These are phyloP conservation scores for Moesziomyces globuligerus DNA, from an alignment of 1,284 basidiomycete species.

Conservation along the genomic window DNA sequence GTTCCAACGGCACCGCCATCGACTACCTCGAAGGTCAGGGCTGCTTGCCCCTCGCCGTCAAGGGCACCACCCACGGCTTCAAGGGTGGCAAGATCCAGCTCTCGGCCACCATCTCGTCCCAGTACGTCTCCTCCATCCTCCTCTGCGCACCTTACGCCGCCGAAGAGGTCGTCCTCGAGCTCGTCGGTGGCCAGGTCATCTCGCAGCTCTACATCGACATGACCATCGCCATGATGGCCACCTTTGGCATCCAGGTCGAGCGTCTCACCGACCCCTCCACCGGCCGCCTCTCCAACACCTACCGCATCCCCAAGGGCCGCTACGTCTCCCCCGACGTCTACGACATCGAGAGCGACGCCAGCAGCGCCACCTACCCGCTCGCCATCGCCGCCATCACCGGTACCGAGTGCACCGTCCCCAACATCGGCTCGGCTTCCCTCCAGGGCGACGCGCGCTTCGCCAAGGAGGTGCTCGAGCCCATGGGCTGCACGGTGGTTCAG, in stretches of 20 bases:
- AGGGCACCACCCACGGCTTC: conserved; percentile 74
- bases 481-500: conserved; percentile 93
- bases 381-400: conserved; percentile 97
- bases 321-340: conserved; percentile 83
- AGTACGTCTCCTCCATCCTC: conserved; percentile 97
- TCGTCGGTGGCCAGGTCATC: conserved; percentile 92
- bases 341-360: conserved; percentile 94
- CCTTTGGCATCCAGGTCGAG: conserved; percentile 85
- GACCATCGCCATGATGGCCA: conserved; percentile 97
- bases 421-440: conserved; percentile 88
- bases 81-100: conserved; percentile 85
- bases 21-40: conserved; percentile 82
- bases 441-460: conserved; percentile 98
- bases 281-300: conserved; percentile 76
- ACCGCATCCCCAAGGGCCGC: conserved; percentile 83
- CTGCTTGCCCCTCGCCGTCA: conserved; percentile 87
- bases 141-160: conserved; percentile 93
- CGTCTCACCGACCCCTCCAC: conserved; percentile 76
- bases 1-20: conserved; percentile 82
- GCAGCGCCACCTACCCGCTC: conserved; percentile 94
- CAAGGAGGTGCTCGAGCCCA: conserved; percentile 87
- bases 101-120: conserved; percentile 92
- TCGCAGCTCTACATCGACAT: conserved; percentile 99
- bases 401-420: conserved; percentile 88
- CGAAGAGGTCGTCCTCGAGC: conserved; percentile 83